Percentiles rank a stretch among this genome's conserved stretches.
Evolutionary conservation across 2,329 filamentous ascomycete genomes (phyloP).

Genomic region (Colletotrichum eleusines): DNA sequence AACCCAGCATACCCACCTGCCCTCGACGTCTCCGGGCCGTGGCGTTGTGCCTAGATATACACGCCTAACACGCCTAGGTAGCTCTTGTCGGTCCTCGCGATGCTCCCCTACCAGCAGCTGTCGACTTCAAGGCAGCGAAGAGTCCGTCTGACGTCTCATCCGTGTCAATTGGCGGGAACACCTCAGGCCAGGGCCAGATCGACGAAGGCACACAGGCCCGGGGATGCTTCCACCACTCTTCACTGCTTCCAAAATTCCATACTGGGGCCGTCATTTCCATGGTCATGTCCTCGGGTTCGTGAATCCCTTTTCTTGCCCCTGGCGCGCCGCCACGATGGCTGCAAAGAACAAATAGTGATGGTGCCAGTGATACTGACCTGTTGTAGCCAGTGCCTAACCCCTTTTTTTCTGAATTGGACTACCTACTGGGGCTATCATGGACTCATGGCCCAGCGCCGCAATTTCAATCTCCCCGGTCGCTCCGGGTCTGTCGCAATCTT

Average conservation of each 20-base stretch:
- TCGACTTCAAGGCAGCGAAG: slow-evolving; percentile 22
- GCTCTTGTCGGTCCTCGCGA: slow-evolving; percentile 21
- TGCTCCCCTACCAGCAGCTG: slow-evolving; percentile 22
- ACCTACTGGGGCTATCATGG: slow-evolving; percentile 11
- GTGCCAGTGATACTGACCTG: not conserved
- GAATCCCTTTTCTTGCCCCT: slow-evolving; percentile 38
- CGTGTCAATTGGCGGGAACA: too few relatives aligned
- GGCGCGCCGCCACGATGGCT: slow-evolving; percentile 13
- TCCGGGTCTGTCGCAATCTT: slow-evolving; percentile 13
- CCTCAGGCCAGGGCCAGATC: too few relatives aligned
- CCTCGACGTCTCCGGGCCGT: slow-evolving; percentile 37
- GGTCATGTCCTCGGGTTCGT: slow-evolving; percentile 23
- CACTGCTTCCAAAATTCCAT: slow-evolving; percentile 41
- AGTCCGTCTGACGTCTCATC: slow-evolving; percentile 14
- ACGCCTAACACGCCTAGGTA: too few relatives aligned
- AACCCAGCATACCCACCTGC: slow-evolving; percentile 13
- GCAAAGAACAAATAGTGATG: not conserved
- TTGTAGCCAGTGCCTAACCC: slow-evolving; percentile 14
- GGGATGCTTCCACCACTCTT: slow-evolving; percentile 29
- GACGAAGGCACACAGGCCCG: slow-evolving; percentile 31
- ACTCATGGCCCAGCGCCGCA: slow-evolving; percentile 18
- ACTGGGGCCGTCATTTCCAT: slow-evolving; percentile 16
- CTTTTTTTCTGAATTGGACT: slow-evolving; percentile 25
- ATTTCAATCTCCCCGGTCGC: slow-evolving; percentile 28
- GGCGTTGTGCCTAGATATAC: slow-evolving; percentile 38